Percentiles rank a stretch among this genome's conserved stretches.
Conservation (phyloP, 1,284 basidiomycete species). For the Cystobasidium sp. region DNA sequence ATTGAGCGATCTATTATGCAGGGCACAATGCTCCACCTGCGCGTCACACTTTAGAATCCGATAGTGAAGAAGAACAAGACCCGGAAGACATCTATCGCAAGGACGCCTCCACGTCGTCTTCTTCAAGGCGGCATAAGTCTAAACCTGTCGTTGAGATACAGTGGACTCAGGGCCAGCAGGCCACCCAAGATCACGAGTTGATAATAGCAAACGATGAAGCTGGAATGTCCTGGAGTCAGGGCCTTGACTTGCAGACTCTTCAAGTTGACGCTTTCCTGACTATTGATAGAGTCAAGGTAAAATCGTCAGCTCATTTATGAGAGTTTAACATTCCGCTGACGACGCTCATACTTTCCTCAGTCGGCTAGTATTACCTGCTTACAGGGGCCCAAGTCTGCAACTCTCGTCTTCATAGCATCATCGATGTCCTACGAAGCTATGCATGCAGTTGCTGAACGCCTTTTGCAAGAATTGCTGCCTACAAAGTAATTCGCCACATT, state of each 20-base stretch:
- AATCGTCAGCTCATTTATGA: not conserved
- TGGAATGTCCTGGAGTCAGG: constrained; percentile 32
- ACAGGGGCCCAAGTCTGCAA: not conserved
- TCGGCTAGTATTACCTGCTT: constrained; percentile 19
- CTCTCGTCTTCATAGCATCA: constrained; percentile 19
- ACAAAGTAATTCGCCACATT: not conserved
- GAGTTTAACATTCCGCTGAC: not conserved
- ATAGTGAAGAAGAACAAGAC: constrained; percentile 41
- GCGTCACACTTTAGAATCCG: constrained; percentile 35
- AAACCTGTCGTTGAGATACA: constrained; percentile 12
- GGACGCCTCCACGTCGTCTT: not conserved
- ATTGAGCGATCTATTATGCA: not conserved
- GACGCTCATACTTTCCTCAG: constrained; percentile 3
- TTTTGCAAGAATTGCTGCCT: constrained; percentile 1
- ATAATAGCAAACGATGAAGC: constrained; percentile 36
- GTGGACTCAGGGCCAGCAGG: not conserved
- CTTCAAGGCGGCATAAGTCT: not conserved
- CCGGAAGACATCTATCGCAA: constrained; percentile 30
- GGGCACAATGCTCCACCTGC: constrained; percentile 43
- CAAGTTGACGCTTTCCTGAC: constrained; percentile 14
- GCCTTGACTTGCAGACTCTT: constrained; percentile 9
- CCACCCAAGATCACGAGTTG: not conserved
- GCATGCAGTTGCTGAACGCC: constrained; percentile 18
- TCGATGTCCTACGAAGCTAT: constrained; percentile 29
- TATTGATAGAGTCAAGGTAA: constrained; percentile 29